These are phyloP conservation scores for Anthracocystis setariae DNA, from an alignment of 1,284 basidiomycete species.

Conservation along the genomic window DNA sequence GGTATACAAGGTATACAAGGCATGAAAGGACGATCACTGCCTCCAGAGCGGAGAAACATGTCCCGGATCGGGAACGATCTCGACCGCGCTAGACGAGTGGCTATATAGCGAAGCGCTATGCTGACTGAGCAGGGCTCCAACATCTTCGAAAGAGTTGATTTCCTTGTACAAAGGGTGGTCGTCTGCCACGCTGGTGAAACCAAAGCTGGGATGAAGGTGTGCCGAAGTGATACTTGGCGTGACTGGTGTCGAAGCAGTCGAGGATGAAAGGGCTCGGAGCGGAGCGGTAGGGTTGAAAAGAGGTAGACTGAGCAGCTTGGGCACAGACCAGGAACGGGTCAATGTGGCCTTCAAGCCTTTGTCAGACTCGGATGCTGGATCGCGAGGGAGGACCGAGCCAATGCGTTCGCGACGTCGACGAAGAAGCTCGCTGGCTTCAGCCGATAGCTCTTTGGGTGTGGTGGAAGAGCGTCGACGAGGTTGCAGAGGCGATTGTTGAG, in stretches of 20 bases:
- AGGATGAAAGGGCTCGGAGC: constrained; percentile 21
- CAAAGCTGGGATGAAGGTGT: constrained; percentile 23
- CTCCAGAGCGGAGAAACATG: constrained; percentile 38
- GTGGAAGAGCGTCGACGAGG: constrained; percentile 28
- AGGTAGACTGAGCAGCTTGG: constrained; percentile 37
- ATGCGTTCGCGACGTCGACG: constrained; percentile 34
- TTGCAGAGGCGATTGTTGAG: constrained; percentile 12
- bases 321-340: constrained; percentile 34
- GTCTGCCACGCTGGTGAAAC: constrained; percentile 16
- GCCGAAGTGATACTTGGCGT: constrained; percentile 13
- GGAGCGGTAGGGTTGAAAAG: constrained; percentile 32
- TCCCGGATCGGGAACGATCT: constrained; percentile 1
- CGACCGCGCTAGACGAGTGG: constrained; percentile 3
- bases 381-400: constrained; percentile 12
- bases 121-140: constrained; percentile 15
- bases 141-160: constrained; percentile 27
- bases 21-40: constrained; percentile 5
- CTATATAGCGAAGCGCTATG: constrained; percentile 8
- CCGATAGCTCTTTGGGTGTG: constrained; percentile 34
- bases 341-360: constrained; percentile 5
- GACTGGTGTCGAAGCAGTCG: constrained; percentile 27
- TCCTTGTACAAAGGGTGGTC: constrained; percentile 12
- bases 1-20: background rate
- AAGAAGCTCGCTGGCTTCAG: constrained; percentile 32
- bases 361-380: constrained; percentile 3